Evolutionary conservation across 441 rosid genomes (phyloP), one percentile per base, ranked within the genome.

Genomic region (Populus hybrid): DNA sequence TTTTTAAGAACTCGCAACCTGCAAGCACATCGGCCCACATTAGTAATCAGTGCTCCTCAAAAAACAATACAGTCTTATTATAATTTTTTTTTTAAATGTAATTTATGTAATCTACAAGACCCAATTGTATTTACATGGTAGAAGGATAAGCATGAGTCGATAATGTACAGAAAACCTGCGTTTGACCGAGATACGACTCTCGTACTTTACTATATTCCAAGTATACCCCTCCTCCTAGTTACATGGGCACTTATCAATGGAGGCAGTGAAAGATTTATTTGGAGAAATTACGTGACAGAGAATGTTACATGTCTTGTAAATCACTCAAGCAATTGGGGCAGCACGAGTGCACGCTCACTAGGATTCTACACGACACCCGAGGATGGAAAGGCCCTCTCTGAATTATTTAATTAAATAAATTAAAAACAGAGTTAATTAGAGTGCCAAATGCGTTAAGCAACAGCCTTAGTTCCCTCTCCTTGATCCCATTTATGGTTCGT

Each of bases 371-470:
- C 85, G 38, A 75, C 10, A 66, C 32, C 28, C 84, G 75, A 79
- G 75, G 77, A 21, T 53, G n/a, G 11, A 42, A 11, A 12, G 23
- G 14, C 4, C 8, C 35, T 11, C 42, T 8, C 42, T 38, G 42
- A 38, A 38, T 46, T 3, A 30, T 0, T 30, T 3, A 30, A 30
- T 64, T 12, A 2, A 14, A 10, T 4, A 23, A 16, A 7, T 63
- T 65, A 46, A 16, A 59, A 70, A 63, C 66, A 63, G 12, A 16
- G 9, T 24, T 23, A 20, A 28, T 28, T 24, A 50, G 28, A 81
- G 77, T 78, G 83, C 76, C 88, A 78, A 82, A 74, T 70, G 76
- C 90, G 86, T 86, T 77, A 86, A 87, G 90, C 87, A 88, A 87
- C 83, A 67, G 79, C 83, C 77, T 78, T 26, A 71, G 71, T 75